Evolutionary conservation across 1,284 basidiomycete species (phyloP), one percentile per base, ranked within the genome.

Genomic region (Pyrrhoderma noxium): DNA sequence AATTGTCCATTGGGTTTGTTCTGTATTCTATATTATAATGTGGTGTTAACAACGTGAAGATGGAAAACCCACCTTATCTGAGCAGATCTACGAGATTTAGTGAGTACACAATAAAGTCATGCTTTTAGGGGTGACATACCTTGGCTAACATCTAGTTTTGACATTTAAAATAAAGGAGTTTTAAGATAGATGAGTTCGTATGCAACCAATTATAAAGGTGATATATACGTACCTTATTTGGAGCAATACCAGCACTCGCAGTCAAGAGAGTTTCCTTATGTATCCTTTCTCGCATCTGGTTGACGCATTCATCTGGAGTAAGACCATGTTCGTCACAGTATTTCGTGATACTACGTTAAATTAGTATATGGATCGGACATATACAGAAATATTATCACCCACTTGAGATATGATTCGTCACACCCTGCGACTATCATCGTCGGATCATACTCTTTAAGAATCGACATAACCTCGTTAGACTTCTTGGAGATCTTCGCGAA

Each of bases 1-100:
- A 80, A 96, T 65, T 94, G 90, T 1, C 93, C 93, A 62, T 96
- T 90, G 0, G 93, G 93, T 68, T 97, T 97, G 67, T 96, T 96
- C 82, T 89, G 57, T 42, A 47, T 31, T n/a, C 23, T 41, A 36
- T 22, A 34, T 14, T 22, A 14, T 13, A n/a, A 2, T 18, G 25
- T 3, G 13, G 22, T 27, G 19, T 14, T 35, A 42, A 31, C 11
- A 23, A 16, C 23, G 19, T 16, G 22, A 25, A 11, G 11, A 13
- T 8, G 47, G 38, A 59, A 55, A 40, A 36, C 54, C 35, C 49
- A 83, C 85, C 71, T 86, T 89, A 65, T 97, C 93, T 38, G 92
- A 95, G 63, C 89, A 93, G 49, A 96, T 95, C 87, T 94, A 62
- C 36, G 27, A 35, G 2, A 8, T 19, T 3, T 38, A 19, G 16